A percentile compares a stretch with the other conserved stretches of the same genome.
Conservation (phyloP, 2,329 filamentous ascomycete species). For the Verticillium tricorpus region DNA sequence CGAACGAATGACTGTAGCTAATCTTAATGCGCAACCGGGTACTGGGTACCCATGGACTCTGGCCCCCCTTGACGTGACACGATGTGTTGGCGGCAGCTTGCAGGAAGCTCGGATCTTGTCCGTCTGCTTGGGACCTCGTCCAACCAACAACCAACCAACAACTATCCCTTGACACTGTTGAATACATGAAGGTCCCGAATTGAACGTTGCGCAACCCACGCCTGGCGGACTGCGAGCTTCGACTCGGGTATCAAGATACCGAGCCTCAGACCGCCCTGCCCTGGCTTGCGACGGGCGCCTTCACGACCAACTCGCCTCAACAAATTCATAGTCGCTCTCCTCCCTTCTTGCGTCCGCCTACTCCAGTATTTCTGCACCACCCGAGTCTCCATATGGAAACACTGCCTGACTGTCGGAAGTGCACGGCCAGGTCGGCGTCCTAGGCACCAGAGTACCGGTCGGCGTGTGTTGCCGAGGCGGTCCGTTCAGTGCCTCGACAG, state of each 20-base stretch:
- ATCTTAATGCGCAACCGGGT: neutral
- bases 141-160: neutral
- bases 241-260: neutral
- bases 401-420: neutral
- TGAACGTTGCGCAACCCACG: neutral
- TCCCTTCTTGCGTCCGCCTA: neutral
- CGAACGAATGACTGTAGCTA: neutral
- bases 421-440: neutral
- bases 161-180: neutral
- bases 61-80: neutral
- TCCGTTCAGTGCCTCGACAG: neutral
- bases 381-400: neutral
- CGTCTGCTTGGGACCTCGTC: neutral
- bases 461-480: neutral
- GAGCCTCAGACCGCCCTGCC: neutral
- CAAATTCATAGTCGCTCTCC: neutral
- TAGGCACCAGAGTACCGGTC: neutral
- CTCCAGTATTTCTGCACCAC: neutral
- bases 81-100: neutral
- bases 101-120: neutral
- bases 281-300: neutral
- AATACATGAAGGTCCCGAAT: neutral
- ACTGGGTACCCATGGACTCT: neutral
- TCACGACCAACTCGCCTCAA: neutral
- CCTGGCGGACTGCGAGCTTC: neutral